A percentile compares a stretch with the other conserved stretches of the same genome.
These are phyloP conservation scores for Chaetomium fimeti DNA, from an alignment of 495 filamentous ascomycete genomes.

Conservation along the genomic window DNA sequence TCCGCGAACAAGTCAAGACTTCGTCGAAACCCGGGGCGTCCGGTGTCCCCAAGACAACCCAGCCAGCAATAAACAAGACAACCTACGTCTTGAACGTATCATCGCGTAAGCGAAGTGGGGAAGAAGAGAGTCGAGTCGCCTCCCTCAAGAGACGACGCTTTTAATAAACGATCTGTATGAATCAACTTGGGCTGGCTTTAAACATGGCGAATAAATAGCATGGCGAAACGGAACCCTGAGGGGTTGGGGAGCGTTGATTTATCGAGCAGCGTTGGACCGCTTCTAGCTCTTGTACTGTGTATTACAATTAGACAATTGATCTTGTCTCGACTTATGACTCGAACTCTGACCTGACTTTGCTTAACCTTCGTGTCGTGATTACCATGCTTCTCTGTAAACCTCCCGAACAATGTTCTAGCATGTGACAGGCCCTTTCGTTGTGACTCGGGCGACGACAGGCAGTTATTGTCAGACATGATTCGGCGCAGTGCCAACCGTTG, in stretches of 20 bases:
- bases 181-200: slow-evolving; percentile 15
- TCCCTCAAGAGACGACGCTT: slow-evolving; percentile 14
- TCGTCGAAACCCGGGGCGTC: slow-evolving; percentile 29
- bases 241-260: slow-evolving; percentile 12
- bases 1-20: slow-evolving; percentile 26
- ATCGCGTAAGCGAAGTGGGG: slow-evolving; percentile 13
- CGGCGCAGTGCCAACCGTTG: too few species aligned
- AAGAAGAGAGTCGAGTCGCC: slow-evolving; percentile 5
- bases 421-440: neutral
- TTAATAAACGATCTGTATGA: slow-evolving; percentile 25
- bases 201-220: slow-evolving; percentile 10
- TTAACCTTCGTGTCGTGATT: neutral
- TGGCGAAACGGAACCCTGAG: neutral
- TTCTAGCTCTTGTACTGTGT: slow-evolving; percentile 19
- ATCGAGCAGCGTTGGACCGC: slow-evolving; percentile 6
- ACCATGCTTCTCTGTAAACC: neutral
- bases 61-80: slow-evolving; percentile 23
- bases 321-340: neutral
- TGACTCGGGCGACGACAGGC: too few species aligned
- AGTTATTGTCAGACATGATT: too few species aligned
- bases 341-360: neutral
- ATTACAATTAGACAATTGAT: slow-evolving; percentile 3
- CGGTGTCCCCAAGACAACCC: slow-evolving; percentile 27
- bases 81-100: slow-evolving; percentile 30
- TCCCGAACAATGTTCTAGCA: neutral